These are phyloP conservation scores for Nematocida parisii DNA, from an alignment of 371 early-diverging fungal species.

Conservation along the genomic window DNA sequence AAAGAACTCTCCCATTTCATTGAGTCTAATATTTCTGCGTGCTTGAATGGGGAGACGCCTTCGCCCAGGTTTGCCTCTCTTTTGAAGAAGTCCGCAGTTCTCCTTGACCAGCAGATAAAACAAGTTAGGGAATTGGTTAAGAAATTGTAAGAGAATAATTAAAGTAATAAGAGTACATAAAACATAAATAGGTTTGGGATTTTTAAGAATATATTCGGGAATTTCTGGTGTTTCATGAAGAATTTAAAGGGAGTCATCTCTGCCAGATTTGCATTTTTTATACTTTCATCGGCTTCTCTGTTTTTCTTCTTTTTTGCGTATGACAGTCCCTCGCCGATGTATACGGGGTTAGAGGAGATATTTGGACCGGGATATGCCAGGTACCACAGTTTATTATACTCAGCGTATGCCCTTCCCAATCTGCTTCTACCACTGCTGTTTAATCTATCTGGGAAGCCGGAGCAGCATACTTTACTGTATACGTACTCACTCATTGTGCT, in stretches of 20 bases:
- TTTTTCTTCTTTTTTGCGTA: conserved; percentile 73
- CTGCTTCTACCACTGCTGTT: conserved; percentile 74
- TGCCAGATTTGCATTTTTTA: conserved; percentile 17
- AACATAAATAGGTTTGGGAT: not conserved
- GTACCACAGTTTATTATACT: conserved; percentile 73
- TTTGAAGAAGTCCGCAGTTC: not conserved
- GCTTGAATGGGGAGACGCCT: not conserved
- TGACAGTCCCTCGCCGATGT: conserved; percentile 74
- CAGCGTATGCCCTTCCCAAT: conserved; percentile 75
- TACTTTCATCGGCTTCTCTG: conserved; percentile 56
- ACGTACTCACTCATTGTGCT: conserved; percentile 71
- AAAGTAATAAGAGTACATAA: not conserved
- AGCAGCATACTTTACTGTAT: conserved; percentile 68
- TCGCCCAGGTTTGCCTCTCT: not conserved
- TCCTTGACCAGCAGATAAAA: conserved; percentile 26
- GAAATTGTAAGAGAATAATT: conserved; percentile 10
- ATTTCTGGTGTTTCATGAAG: conserved; percentile 49
- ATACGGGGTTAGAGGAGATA: conserved; percentile 70
- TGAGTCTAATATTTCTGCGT: conserved; percentile 10
- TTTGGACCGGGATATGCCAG: conserved; percentile 66
- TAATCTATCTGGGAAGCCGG: conserved; percentile 71
- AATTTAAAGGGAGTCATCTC: not conserved
- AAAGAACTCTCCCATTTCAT: conserved; percentile 24
- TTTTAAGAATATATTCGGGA: not conserved
- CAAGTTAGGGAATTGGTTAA: conserved; percentile 8